Evolutionary conservation across 805 yeast species (phyloP).

Genomic region (Wickerhamomyces canadensis): DNA sequence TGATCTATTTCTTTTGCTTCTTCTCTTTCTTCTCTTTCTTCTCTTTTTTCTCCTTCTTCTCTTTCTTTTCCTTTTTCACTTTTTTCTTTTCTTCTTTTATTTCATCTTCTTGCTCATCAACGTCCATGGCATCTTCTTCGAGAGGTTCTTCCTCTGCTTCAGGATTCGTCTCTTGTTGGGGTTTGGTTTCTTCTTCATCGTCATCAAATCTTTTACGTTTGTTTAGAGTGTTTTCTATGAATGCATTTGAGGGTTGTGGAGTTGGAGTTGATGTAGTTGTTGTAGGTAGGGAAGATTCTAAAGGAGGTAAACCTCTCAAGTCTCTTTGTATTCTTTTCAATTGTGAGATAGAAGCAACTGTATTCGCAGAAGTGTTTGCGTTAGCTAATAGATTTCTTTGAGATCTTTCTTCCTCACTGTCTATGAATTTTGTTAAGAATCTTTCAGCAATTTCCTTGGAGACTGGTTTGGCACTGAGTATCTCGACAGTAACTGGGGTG

Average conservation of each 20-base stretch:
- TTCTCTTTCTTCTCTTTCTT: constrained; percentile 6
- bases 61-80: constrained; percentile 11
- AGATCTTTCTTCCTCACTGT: constrained; percentile 17
- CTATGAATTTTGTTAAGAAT: constrained; percentile 38
- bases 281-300: constrained; percentile 14
- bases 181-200: background rate
- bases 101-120: background rate
- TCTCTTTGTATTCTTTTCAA: constrained; percentile 71
- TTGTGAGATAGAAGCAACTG: constrained; percentile 41
- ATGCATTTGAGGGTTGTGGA: constrained; percentile 4
- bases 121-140: background rate
- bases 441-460: constrained; percentile 40
- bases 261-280: constrained; percentile 7
- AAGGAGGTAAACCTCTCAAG: constrained; percentile 75
- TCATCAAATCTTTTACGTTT: constrained; percentile 19
- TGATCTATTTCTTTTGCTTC: background rate
- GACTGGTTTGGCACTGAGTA: constrained; percentile 20
- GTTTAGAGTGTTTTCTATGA: constrained; percentile 2
- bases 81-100: constrained; percentile 10
- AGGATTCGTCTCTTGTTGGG: background rate
- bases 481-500: constrained; percentile 20
- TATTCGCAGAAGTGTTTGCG: constrained; percentile 19
- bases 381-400: constrained; percentile 12
- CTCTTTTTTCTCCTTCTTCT: constrained; percentile 13
- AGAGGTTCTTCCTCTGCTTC: constrained; percentile 3